Evolutionary conservation across 1,284 basidiomycete genomes (phyloP).

Genomic region (Ustilago sp.): DNA sequence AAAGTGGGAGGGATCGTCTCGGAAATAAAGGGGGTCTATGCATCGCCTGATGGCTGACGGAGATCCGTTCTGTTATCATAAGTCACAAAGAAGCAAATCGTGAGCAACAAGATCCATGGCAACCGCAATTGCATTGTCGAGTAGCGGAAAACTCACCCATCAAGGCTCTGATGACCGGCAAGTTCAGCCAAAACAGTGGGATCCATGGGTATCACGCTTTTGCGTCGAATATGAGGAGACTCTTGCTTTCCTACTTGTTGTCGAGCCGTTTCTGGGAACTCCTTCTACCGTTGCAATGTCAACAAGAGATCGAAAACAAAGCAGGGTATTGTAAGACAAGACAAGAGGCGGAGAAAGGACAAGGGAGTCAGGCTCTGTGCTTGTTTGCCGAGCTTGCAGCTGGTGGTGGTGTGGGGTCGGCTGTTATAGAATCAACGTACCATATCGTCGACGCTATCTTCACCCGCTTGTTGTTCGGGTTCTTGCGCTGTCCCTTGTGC

Average conservation of each 20-base stretch:
- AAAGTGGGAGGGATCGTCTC: neutral
- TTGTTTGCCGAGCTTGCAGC: neutral
- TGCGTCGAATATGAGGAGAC: constrained; percentile 64
- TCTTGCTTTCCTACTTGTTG: constrained; percentile 50
- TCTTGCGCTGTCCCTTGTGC: constrained; percentile 40
- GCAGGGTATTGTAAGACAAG: neutral
- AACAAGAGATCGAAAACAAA: neutral
- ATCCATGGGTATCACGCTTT: constrained; percentile 70
- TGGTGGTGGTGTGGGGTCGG: neutral
- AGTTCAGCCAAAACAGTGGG: constrained; percentile 69
- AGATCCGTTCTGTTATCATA: constrained; percentile 23
- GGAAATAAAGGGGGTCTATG: constrained; percentile 17
- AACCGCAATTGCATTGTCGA: neutral
- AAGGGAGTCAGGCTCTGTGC: neutral
- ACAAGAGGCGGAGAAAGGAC: neutral
- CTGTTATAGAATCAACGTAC: constrained; percentile 32
- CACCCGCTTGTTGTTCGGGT: constrained; percentile 16
- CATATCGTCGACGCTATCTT: constrained; percentile 55
- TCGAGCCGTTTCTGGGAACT: constrained; percentile 55
- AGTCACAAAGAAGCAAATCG: neutral
- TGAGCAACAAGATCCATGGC: neutral
- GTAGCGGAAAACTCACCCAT: constrained; percentile 29
- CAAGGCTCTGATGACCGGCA: constrained; percentile 67
- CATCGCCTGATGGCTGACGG: constrained; percentile 34
- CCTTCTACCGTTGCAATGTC: constrained; percentile 27